A percentile compares a stretch with the other conserved stretches of the same genome.
These are phyloP conservation scores for Effrenium voratum DNA, from an alignment of 73 alveolate species.

Conservation along the genomic window DNA sequence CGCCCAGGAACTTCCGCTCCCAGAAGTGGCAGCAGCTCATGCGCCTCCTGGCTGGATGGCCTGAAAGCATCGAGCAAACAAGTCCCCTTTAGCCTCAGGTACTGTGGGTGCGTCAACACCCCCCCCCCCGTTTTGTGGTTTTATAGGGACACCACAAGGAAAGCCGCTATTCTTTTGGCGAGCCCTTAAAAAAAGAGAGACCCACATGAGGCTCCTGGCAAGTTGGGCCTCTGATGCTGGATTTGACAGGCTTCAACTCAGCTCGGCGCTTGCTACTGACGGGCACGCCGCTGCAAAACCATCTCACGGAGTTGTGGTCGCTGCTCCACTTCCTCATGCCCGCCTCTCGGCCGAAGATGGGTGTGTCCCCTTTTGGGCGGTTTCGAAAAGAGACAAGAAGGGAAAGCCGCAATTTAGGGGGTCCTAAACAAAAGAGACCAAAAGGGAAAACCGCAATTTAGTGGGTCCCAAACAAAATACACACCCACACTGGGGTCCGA, in stretches of 20 bases:
- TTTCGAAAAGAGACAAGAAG: background rate
- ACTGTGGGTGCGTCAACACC: too few relatives aligned
- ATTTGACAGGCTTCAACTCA: slow-evolving; percentile 96
- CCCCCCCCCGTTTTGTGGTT: too few relatives aligned
- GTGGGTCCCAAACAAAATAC: too few relatives aligned
- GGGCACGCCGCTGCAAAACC: slow-evolving; percentile 99
- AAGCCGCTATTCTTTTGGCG: too few relatives aligned
- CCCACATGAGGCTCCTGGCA: too few relatives aligned
- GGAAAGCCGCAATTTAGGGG: too few relatives aligned
- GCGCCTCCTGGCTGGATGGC: background rate
- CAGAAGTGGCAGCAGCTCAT: slow-evolving; percentile 99
- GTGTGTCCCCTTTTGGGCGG: too few relatives aligned
- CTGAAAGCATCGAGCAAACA: background rate
- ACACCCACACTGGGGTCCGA: too few relatives aligned
- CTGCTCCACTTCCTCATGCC: slow-evolving; percentile 99
- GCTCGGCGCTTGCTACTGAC: slow-evolving; percentile 99
- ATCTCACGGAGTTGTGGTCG: slow-evolving; percentile 99
- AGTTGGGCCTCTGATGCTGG: background rate
- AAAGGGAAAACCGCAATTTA: too few relatives aligned
- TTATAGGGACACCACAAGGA: too few relatives aligned
- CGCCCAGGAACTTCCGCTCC: slow-evolving; percentile 97
- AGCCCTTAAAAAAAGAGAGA: too few relatives aligned
- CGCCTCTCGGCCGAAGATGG: background rate
- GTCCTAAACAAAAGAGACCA: too few relatives aligned
- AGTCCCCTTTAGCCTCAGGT: background rate